Evolutionary conservation across 768 basidiomycete genomes (phyloP), one percentile per base, ranked within the genome.

Genomic region (Trametes elegans): DNA sequence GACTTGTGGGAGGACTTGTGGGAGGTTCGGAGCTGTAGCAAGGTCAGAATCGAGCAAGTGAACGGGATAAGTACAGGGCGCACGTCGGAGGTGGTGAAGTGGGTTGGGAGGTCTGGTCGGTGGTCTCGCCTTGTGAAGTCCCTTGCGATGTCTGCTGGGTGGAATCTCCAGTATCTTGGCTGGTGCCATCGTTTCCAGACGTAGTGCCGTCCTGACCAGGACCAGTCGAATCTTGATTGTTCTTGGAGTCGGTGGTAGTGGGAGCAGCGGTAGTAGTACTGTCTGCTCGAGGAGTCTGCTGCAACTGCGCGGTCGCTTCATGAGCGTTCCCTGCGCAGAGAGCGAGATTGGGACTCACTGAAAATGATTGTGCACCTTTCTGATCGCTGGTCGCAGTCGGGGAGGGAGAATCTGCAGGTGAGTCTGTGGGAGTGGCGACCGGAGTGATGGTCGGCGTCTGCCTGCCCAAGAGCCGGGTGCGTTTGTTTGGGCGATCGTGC

Each of bases 361-460:
- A 23, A 6, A 42, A 44, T 18, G 40, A 3, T 7, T 29, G 26
- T 1, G 48, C 5, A 24, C 14, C 11, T 19, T 7, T n/a, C 34
- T 31, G 36, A 23, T 6, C 41, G 9, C 35, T n/a, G 42, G 29
- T 14, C 7, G 39, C 31, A 18, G 28, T 13, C 9, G 44, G 29
- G 28, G 54, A 49, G 19, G 31, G 29, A 21, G 39, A 7, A 27
- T 34, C 45, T 11, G 29, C 29, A 13, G 41, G 9, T 18, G 36
- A 35, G 24, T 23, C 45, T 39, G 49, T 11, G 42, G 48, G 26
- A 11, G 50, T 53, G 42, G 45, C 45, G 23, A 31, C 46, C 31
- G 51, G 32, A 26, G 23, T 43, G 45, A 48, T 35, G 18, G 56
- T 34, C 14, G 39, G 56, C 31, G 57, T 42, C 41, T 58, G 57